Base-by-base conservation (phyloP, 768 basidiomycete species). In the Amanita polypyramis region DNA sequence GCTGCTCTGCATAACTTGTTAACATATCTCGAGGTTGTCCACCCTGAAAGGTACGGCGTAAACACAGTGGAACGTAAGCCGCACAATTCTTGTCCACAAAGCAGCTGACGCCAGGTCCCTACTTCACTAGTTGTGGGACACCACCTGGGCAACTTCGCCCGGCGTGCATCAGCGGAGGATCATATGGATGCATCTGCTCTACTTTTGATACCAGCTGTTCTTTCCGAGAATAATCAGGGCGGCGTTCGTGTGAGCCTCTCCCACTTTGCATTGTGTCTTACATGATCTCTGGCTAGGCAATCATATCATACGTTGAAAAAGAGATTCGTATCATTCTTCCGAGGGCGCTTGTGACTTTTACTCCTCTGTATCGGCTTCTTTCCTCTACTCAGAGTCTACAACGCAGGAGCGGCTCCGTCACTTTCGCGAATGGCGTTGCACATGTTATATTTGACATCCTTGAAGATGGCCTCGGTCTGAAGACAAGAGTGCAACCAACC, bases 221-320 rank as follows among this genome's bases (percentile, higher is more conserved):
- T 87, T 25, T 64, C 83, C 11, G 70, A 78, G 48, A 70, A 79
- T 56, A 82, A 85, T 62, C 79, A 77, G 59, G 61, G 70, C 17
- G 67, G 75, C 38, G 72, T 69, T 56, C 68, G 76, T 50, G 85
- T 84, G 51, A 48, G 68, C 60, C 46, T 23, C 12, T 21, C 23
- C 45, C 36, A 44, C 32, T 20, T 42, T 51, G 35, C 25, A 17
- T 21, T 45, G 47, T 27, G 25, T 20, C 21, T 30, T 43, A 45
- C 10, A 45, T 50, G 52, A 30, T 38, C 47, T 19, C 11, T 14
- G 44, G 14, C 47, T 43, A 84, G 85, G 82, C 82, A 33, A 58
- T 89, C 40, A 56, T 86, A 9, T 54, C 65, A 2, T 76, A 73
- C 54, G 56, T 73, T n/a, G 83, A 85, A 51, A 76, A 72, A 3